Conservation (phyloP, 108 stramenopile species). For the Nitzschia sp. region DNA sequence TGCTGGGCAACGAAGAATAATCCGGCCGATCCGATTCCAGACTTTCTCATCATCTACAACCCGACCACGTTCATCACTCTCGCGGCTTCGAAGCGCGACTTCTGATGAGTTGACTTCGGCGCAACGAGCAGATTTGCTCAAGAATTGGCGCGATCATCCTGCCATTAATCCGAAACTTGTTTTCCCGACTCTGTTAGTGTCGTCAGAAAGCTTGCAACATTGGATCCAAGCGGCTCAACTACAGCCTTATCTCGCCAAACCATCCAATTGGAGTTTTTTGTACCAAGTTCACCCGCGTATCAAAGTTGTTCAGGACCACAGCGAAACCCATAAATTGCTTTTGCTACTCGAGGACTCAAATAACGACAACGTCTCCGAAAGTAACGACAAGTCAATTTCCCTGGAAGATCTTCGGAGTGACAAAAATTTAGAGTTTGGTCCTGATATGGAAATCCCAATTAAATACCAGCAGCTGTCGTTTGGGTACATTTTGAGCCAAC, state of each 20-base stretch:
- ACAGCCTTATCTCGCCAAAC: conserved; percentile 53
- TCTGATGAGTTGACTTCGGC: not conserved
- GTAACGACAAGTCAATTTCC: not conserved
- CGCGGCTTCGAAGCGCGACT: too few relatives aligned
- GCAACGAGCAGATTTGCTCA: not conserved
- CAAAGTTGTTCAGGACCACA: conserved; percentile 60
- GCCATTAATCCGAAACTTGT: conserved; percentile 31
- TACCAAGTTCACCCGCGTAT: conserved; percentile 66
- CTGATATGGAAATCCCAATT: conserved; percentile 34
- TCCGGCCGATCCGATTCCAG: not conserved
- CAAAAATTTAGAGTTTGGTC: conserved; percentile 18
- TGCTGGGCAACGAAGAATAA: not conserved
- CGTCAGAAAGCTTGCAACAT: conserved; percentile 21
- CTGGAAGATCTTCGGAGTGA: not conserved
- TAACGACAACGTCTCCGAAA: not conserved
- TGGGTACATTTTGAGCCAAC: conserved; percentile 56
- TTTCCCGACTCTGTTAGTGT: conserved; percentile 42
- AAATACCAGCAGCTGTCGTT: conserved; percentile 63
- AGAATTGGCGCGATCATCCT: conserved; percentile 50
- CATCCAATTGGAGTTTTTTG: conserved; percentile 40
- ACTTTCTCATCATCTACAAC: not conserved
- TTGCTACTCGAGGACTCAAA: conserved; percentile 14
- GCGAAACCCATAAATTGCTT: conserved; percentile 28
- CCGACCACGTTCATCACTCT: not conserved
- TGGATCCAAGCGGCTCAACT: conserved; percentile 24